Percentiles rank a stretch among this genome's conserved stretches.
phyloP scores from a whole-genome alignment of 2,329 filamentous ascomycete genomes.

The Ceratocystis albifundus region DNA sequence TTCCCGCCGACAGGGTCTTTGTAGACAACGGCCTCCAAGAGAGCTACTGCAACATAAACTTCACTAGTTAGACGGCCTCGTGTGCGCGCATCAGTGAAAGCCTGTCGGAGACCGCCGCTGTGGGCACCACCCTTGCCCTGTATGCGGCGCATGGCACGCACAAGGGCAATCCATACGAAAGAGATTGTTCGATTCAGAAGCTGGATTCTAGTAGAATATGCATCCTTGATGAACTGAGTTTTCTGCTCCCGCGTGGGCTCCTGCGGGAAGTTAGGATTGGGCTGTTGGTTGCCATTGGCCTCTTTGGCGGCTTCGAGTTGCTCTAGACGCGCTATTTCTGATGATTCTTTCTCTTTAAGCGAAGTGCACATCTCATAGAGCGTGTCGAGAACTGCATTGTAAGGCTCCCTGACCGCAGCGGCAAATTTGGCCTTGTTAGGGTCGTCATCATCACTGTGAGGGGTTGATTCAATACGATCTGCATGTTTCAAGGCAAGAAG shows the following conservation, averaged over 20 bases:
- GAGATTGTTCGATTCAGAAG: conserved; percentile 76
- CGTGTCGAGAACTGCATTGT: conserved; percentile 68
- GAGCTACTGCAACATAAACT: conserved; percentile 83
- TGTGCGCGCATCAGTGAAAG: conserved; percentile 81
- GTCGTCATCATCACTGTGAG: conserved; percentile 65
- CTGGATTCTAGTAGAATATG: conserved; percentile 60
- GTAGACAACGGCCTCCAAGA: conserved; percentile 92
- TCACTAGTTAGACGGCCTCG: conserved; percentile 84
- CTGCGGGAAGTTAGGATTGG: conserved; percentile 12
- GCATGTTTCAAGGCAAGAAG: conserved; percentile 80
- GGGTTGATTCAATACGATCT: conserved; percentile 71
- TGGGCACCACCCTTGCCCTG: conserved; percentile 63
- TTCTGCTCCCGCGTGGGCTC: conserved; percentile 46
- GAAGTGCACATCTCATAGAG: conserved; percentile 80
- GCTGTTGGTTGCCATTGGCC: conserved; percentile 31
- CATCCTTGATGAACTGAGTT: conserved; percentile 50
- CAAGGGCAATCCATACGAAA: conserved; percentile 87
- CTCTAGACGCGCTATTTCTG: conserved; percentile 46
- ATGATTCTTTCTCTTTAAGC: conserved; percentile 50
- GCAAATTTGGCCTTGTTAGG: conserved; percentile 64
- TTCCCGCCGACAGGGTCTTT: conserved; percentile 85
- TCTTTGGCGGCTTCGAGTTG: conserved; percentile 35
- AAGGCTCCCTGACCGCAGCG: conserved; percentile 67
- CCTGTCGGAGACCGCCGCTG: conserved; percentile 69
- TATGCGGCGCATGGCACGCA: conserved; percentile 84